Base-by-base conservation (phyloP, 257 asterid species). In the Forsythia suspensa region DNA sequence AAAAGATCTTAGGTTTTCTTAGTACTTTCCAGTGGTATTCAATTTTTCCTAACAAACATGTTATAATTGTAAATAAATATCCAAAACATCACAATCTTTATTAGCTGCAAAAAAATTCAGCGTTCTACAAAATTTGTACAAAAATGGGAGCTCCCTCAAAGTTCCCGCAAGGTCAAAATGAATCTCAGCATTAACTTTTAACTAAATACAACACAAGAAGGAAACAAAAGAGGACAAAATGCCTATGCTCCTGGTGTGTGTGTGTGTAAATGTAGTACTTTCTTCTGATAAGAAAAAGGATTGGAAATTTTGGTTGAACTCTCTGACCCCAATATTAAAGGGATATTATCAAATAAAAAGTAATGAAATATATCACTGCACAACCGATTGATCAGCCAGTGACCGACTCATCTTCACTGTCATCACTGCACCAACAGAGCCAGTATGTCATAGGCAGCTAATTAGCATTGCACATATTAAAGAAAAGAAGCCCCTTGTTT, bases 401-500 rank as follows among this genome's bases (percentile, higher is more conserved):
- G 34, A 80, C 80, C 37, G 57, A 20, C 51, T 88, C 96, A 24
- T 87, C 89, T 71, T 90, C 97, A 48, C 96, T 90, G 79, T 83
- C 97, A 77, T 92, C 97, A 78, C 97, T 92, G 94, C 81, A 89
- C 52, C 70, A 83, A 73, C 71, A 85, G n/a, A n/a, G n/a, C n/a
- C n/a, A n/a, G 24, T 72, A 65, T 38, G 36, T 29, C 41, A 10
- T 3, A n/a, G n/a, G n/a, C n/a, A n/a, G 70, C 15, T 20, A 42
- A 70, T 15, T 18, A 12, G 51, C 40, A 68, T 12, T 6, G n/a
- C 24, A 3, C 63, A 29, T 1, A 65, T n/a, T 57, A 24, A 37
- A 42, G 76, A 20, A 44, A 57, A 48, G 59, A 76, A 76, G 42
- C n/a, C 20, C n/a, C 63, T 21, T 18, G 73, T 44, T 21, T 70